These are phyloP conservation scores for Clavaria fumosa DNA, from an alignment of 768 basidiomycete species.

Conservation along the genomic window DNA sequence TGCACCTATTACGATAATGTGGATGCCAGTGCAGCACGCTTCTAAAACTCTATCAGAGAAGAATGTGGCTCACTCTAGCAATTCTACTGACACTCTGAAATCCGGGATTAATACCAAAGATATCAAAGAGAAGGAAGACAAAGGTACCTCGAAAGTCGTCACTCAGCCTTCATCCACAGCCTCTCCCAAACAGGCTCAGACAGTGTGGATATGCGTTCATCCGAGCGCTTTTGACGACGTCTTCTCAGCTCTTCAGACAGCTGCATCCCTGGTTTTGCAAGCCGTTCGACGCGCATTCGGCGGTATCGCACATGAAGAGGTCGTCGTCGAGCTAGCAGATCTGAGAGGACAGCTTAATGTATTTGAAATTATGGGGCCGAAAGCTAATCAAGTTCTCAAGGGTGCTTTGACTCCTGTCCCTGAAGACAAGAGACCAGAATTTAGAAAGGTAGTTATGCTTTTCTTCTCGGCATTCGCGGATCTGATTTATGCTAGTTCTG, in stretches of 20 bases:
- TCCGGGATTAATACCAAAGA: background rate
- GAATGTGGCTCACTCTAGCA: background rate
- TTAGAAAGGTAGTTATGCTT: constrained; percentile 46
- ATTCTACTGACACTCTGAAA: background rate
- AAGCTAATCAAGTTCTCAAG: constrained; percentile 57
- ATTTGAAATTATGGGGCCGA: constrained; percentile 87
- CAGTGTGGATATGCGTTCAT: constrained; percentile 68
- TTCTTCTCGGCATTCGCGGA: no score
- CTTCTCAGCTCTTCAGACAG: constrained; percentile 32
- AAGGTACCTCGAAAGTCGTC: constrained; percentile 18
- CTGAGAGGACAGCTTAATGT: constrained; percentile 55
- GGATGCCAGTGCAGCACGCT: constrained; percentile 32
- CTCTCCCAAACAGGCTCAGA: constrained; percentile 18
- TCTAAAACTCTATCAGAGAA: constrained; percentile 4
- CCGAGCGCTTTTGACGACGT: constrained; percentile 52
- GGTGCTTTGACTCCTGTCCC: constrained; percentile 40
- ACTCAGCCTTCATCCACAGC: constrained; percentile 4
- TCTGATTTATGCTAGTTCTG: constrained; percentile 37
- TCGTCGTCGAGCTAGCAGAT: constrained; percentile 52
- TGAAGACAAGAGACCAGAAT: constrained; percentile 36
- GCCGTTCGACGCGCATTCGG: constrained; percentile 13
- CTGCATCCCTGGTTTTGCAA: constrained; percentile 36
- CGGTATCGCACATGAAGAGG: constrained; percentile 12
- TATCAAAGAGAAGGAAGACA: constrained; percentile 17
- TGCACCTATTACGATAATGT: constrained; percentile 57